phyloP scores from a whole-genome alignment of 345 rosid genomes.

The Geranium brycei region DNA sequence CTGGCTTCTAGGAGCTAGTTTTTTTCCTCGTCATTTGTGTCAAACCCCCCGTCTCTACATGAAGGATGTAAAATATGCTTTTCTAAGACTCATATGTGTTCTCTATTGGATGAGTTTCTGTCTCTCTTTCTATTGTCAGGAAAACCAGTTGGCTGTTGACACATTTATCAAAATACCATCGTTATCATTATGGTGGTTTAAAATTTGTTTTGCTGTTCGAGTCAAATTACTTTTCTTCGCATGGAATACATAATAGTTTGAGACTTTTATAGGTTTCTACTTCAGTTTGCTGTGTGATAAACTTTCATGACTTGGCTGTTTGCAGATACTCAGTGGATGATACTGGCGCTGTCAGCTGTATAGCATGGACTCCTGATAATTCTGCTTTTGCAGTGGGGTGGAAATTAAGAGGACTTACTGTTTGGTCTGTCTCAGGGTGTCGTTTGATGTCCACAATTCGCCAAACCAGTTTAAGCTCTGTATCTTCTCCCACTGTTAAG shows the following conservation, averaged over 20 bases:
- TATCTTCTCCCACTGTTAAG: conserved; percentile 64
- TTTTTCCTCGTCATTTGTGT: not conserved
- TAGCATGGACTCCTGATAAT: conserved; percentile 96
- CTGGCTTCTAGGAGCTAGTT: not conserved
- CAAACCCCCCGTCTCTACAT: not conserved
- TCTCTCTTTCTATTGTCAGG: not conserved
- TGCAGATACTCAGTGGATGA: conserved; percentile 81
- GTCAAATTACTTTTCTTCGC: not conserved
- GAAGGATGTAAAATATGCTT: not conserved
- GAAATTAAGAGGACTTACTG: conserved; percentile 90
- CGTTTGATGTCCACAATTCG: conserved; percentile 96
- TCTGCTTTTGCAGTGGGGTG: conserved; percentile 99
- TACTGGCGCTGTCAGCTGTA: conserved; percentile 85
- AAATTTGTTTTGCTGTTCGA: not conserved
- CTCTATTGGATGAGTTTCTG: not conserved
- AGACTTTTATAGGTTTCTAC: not conserved
- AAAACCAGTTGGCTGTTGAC: not conserved
- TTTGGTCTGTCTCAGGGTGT: conserved; percentile 98
- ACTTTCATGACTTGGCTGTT: conserved; percentile 6
- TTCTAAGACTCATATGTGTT: not conserved
- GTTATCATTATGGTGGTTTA: not conserved
- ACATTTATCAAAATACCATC: not conserved
- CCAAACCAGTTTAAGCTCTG: conserved; percentile 76
- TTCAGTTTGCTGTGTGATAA: conserved; percentile 4
- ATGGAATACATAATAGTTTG: not conserved